Evolutionary conservation across 2,329 filamentous ascomycete genomes (phyloP).

Genomic region (Fusarium sp.): DNA sequence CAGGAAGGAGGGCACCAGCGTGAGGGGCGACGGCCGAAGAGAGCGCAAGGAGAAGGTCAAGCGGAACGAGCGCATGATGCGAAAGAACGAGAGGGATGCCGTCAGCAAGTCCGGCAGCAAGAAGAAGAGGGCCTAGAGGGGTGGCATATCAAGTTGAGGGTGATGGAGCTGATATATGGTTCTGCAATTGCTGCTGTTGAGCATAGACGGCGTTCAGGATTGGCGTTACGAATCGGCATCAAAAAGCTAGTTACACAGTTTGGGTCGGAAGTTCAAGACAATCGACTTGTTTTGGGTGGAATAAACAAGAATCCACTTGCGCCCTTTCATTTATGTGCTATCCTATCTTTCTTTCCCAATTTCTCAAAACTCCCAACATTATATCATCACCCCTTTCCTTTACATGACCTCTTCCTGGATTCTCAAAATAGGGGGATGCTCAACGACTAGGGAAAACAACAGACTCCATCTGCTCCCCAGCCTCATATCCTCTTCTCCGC

Average conservation of each 20-base stretch:
- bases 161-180: constrained; percentile 9
- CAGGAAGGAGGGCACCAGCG: constrained; percentile 71
- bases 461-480: not conserved
- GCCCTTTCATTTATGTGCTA: constrained; percentile 30
- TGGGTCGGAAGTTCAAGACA: constrained; percentile 25
- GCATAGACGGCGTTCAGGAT: constrained; percentile 47
- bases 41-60: constrained; percentile 77
- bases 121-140: constrained; percentile 24
- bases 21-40: constrained; percentile 71
- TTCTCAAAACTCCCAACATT: constrained; percentile 34
- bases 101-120: constrained; percentile 37
- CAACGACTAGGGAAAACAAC: constrained; percentile 37
- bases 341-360: constrained; percentile 29
- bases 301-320: constrained; percentile 35
- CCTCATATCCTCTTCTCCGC: not conserved
- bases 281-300: constrained; percentile 21
- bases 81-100: constrained; percentile 69
- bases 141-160: not conserved
- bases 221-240: constrained; percentile 46
- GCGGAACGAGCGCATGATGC: constrained; percentile 77
- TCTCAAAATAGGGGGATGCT: constrained; percentile 31
- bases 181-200: constrained; percentile 23
- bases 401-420: constrained; percentile 17
- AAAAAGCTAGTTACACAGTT: constrained; percentile 30
- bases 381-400: constrained; percentile 34